Evolutionary conservation across 2,329 filamentous ascomycete genomes (phyloP), one percentile per base, ranked within the genome.

Genomic region (Chaetomiaceae sp.): DNA sequence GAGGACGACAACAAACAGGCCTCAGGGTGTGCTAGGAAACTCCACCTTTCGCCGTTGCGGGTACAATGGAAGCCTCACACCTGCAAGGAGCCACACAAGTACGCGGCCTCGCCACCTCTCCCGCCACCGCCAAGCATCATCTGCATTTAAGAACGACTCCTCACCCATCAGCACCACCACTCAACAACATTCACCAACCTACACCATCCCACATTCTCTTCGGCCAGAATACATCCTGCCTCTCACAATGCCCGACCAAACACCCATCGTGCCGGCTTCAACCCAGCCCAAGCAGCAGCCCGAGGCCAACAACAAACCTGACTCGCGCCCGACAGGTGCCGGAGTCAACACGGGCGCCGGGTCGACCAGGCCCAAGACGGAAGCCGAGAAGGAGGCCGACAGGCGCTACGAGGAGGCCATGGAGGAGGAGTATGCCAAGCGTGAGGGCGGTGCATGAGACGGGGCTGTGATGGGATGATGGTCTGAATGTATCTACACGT

Each of bases 401-500:
- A 64, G 71, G 22, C 52, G 71, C 37, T 80, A 80, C 48, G 76
- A 79, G 55, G 77, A 79, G 65, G 65, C 69, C 4, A 79, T 80
- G 64, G 77, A 80, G 69, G 77, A 80, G 39, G 77, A 80, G 65
- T 80, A 80, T 57, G 77, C 77, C 40, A 80, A 79, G 71, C 66
- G 76, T 34, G 77, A 80, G 47, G 77, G 77, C 6, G 78, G 78
- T 25, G 71, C 75, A 15, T 79, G 47, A 56, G n/a, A 12, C 7
- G 23, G 17, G 6, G 23, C n/a, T n/a, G n/a, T n/a, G n/a, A n/a
- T n/a, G n/a, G n/a, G n/a, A n/a, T n/a, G n/a, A 31, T 31, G 27
- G 27, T 12, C 27, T 31, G 27, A 12, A 12, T 31, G 8, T 31
- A 7, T 31, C 27, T 27, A 27, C n/a, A 27, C 25, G 9, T 27